These are phyloP conservation scores for Bodo saltans DNA, from an alignment of 78 protist genomes.

Conservation along the genomic window DNA sequence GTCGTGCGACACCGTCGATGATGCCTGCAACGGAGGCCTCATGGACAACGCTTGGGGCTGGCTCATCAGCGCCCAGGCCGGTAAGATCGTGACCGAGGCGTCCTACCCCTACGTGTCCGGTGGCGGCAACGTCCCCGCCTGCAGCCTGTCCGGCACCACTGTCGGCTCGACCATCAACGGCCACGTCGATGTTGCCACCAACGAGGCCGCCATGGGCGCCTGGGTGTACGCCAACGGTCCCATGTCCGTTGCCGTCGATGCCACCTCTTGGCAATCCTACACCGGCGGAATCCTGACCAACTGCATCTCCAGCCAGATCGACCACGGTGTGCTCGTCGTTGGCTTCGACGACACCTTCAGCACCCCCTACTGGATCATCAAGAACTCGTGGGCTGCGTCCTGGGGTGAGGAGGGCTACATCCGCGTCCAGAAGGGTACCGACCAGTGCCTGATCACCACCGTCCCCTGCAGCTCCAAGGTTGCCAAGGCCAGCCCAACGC, in stretches of 20 bases:
- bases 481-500: neutral
- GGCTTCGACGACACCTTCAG: conserved; percentile 65
- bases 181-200: neutral
- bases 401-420: conserved; percentile 66
- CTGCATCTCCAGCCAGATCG: conserved; percentile 35
- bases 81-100: conserved; percentile 52
- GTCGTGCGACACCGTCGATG: conserved; percentile 33
- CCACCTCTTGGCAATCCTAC: conserved; percentile 12
- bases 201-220: neutral
- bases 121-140: conserved; percentile 50
- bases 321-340: conserved; percentile 80
- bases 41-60: conserved; percentile 45
- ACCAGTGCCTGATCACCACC: neutral
- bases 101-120: conserved; percentile 57
- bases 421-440: neutral
- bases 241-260: conserved; percentile 23
- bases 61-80: conserved; percentile 26
- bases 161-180: conserved; percentile 9
- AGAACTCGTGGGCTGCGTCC: conserved; percentile 87
- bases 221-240: conserved; percentile 38
- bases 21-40: conserved; percentile 66
- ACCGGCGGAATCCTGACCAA: conserved; percentile 1
- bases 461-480: neutral
- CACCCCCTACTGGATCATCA: conserved; percentile 72
- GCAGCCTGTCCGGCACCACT: conserved; percentile 31